Base-by-base conservation (phyloP, 2,329 filamentous ascomycete genomes). In the Botrytis tulipae region DNA sequence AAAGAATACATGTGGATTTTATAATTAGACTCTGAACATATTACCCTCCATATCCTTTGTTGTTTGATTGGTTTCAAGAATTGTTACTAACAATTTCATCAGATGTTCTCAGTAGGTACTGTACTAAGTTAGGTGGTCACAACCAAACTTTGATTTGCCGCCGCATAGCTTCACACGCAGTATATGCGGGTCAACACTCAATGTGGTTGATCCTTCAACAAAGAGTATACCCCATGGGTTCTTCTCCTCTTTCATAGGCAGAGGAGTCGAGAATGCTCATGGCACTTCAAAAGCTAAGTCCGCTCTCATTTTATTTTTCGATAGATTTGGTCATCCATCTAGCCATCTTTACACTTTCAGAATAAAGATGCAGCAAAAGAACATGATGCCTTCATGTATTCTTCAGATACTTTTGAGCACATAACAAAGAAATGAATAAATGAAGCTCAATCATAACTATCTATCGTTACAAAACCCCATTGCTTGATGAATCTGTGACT, bases 1-100 rank as follows among this genome's bases (percentile, higher is more conserved):
- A 73, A 73, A 59, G 66, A 42, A 60, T 60, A 57, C 63, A 73
- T 73, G 71, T 73, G 71, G 71, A 73, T 71, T 71, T 71, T 71
- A 59, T 73, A 73, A 73, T 73, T 73, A 73, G 71, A 73, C 71
- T 73, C 71, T 73, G 71, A 73, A 73, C 42, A 69, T 48, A 69
- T 25, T 48, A 40, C 37, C 51, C 68, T 44, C 37, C 54, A 72
- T 37, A 29, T 32, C 14, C 29, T 7, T 68, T 68, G 7, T 61
- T 20, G 5, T 69, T 69, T 61, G 32, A 67, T 69, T 29, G 57
- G n/a, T 40, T 14, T 69, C 44, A 37, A 69, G 63, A 61, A 69
- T 44, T 42, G 16, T 42, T 40, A 46, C 71, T 73, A 51, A 73
- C 40, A 61, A 44, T 37, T 18, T 57, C 2, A 63, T 40, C 29